phyloP scores from a whole-genome alignment of 306 rosid species.

The Lathyrus oleraceus region DNA sequence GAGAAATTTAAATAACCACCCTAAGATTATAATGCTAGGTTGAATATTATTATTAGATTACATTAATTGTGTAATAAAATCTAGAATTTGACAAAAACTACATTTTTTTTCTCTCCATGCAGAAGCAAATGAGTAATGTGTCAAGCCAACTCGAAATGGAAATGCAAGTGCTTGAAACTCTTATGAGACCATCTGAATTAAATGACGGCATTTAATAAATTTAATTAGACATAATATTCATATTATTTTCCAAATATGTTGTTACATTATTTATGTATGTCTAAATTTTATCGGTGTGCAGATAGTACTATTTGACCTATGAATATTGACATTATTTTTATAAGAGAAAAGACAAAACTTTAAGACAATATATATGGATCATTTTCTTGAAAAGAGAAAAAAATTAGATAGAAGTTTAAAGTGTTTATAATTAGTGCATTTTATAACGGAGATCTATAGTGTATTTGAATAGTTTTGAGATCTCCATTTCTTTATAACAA shows the following conservation, averaged over 20 bases:
- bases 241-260: neutral
- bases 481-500: too few relatives aligned
- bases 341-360: too few relatives aligned
- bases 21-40: neutral
- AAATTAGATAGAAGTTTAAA: too few relatives aligned
- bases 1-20: too few relatives aligned
- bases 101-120: neutral
- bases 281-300: neutral
- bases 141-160: neutral
- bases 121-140: neutral
- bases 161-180: neutral
- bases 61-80: neutral
- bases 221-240: neutral
- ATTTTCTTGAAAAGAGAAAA: too few relatives aligned
- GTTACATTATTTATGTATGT: neutral
- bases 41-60: neutral
- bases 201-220: neutral
- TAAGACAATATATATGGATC: neutral
- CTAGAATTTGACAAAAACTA: neutral
- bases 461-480: too few relatives aligned
- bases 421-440: too few relatives aligned
- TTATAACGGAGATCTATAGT: too few relatives aligned
- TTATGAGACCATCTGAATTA: neutral
- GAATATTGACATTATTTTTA: neutral
- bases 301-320: neutral